Base-by-base conservation (phyloP, 2,329 filamentous ascomycete genomes). In the Huntiella bhutanensis region DNA sequence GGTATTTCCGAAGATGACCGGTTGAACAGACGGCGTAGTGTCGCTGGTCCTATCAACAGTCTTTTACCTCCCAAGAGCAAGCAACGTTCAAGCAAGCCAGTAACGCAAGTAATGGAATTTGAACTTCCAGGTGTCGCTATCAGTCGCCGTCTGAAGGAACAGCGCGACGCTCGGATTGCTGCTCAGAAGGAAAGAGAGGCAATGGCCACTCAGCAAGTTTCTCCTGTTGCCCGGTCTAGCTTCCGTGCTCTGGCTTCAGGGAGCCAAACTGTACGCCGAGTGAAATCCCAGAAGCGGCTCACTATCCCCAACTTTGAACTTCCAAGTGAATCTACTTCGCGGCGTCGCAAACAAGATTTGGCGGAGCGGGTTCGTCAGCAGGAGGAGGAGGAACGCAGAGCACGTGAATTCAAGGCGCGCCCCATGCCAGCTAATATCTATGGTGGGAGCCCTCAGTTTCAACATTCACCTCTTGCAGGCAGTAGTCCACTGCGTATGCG, bases 111-210 rank as follows among this genome's bases (percentile, higher is more conserved):
- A 6, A 58, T 75, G 2, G 68, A 64, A 0, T 80, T 77, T 55
- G 73, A 78, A 57, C 66, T 80, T 10, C 73, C 75, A 0, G 75
- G 76, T 7, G 75, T 80, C 39, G 71, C 71, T 34, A 65, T 77
- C 7, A 69, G 74, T 36, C 67, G 69, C 11, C 66, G 68, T 11
- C 57, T 77, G 48, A 75, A 68, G 55, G 71, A 76, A 55, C 67
- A 75, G 54, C 68, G 69, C 10, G 73, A 77, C 49, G 70, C 71
- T 39, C 71, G 75, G 22, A 56, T 65, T 33, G 44, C 52, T 32
- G 49, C 49, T 8, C 42, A 50, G 49, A 39, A 40, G 41, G 37
- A 49, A 22, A 41, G 41, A 22, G 45, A 47, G 5, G 12, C 8
- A 16, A 6, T 39, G 33, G 58, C 61, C 47, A 58, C 62, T 33